Evolutionary conservation across 1,284 basidiomycete species (phyloP), one percentile per base, ranked within the genome.

Genomic region (Tremellales sp.): DNA sequence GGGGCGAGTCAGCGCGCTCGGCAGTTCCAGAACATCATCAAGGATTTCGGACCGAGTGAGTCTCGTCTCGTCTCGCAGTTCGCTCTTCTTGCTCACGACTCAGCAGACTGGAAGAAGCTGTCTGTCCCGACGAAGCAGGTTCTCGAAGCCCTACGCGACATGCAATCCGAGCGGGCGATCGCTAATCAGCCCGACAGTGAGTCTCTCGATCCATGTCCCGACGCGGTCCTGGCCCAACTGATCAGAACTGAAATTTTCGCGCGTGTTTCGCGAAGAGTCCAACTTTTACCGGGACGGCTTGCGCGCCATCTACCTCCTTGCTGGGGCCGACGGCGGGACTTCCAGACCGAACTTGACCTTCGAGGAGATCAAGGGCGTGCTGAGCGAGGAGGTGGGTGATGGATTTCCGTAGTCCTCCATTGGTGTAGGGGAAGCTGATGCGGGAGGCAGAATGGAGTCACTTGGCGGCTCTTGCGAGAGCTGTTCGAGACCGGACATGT

Each of bases 401-500:
- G n/a, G 10, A 16, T 40, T 24, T 22, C 35, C 29, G 16, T 25
- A 24, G 4, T 33, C 18, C 12, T 8, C n/a, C 16, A 18, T 38
- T 26, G 9, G 16, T 22, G 22, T 37, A 24, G 8, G 25, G 29
- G 14, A 45, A 5, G 13, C 8, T n/a, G n/a, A 35, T 19, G 42
- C 38, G 38, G 4, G 45, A 16, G 13, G 16, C 45, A 66, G 64
- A 59, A 64, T 45, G 58, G 58, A 10, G 58, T 65, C 6, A 47
- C 56, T 3, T 67, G 65, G 63, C 47, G 56, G 21, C 29, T 61
- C 18, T 60, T 67, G 22, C 33, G 45, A 13, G 43, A 64, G 16
- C 43, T 65, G 12, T 32, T 63, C 14, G 42, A 53, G 18, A 34
- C 41, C 27, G 63, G 60, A 2, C 41, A 58, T 4, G 43, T 55